Evolutionary conservation across 2,329 filamentous ascomycete genomes (phyloP).

Genomic region (Mycocentrospora acerina): DNA sequence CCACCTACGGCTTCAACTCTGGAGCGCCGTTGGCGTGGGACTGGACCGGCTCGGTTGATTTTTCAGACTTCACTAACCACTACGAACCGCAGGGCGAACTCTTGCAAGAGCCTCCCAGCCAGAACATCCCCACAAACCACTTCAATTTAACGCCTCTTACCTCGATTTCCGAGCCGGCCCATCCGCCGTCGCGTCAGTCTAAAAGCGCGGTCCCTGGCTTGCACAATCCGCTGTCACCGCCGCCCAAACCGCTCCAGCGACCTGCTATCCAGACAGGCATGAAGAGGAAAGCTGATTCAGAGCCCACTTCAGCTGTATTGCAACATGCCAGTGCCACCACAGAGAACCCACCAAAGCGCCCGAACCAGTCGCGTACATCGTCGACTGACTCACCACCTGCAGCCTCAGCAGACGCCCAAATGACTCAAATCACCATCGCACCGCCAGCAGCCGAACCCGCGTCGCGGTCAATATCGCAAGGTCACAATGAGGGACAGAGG

Average conservation of each 20-base stretch:
- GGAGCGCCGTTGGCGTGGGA: slow-evolving; percentile 38
- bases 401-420: slow-evolving; percentile 16
- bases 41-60: slow-evolving; percentile 41
- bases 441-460: slow-evolving; percentile 15
- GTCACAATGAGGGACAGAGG: slow-evolving; percentile 19
- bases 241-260: slow-evolving; percentile 23
- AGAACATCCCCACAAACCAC: slow-evolving; percentile 32
- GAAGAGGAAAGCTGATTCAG: slow-evolving; percentile 42
- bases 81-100: slow-evolving; percentile 52
- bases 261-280: slow-evolving; percentile 30
- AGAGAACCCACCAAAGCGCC: slow-evolving; percentile 34
- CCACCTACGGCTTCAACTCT: slow-evolving; percentile 23
- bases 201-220: slow-evolving; percentile 10
- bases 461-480: slow-evolving; percentile 10
- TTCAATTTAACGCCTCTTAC: slow-evolving; percentile 42
- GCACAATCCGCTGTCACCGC: slow-evolving; percentile 30
- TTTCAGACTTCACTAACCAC: slow-evolving; percentile 34
- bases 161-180: slow-evolving; percentile 13
- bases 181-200: slow-evolving; percentile 22
- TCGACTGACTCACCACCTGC: slow-evolving; percentile 32
- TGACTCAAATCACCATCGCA: slow-evolving; percentile 17
- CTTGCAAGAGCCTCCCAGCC: slow-evolving; percentile 38
- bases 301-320: slow-evolving; percentile 29
- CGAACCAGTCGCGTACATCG: slow-evolving; percentile 35
- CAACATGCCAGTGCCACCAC: slow-evolving; percentile 16